These are phyloP conservation scores for Caryopteris hybrid DNA, from an alignment of 305 asterid genomes.

Conservation along the genomic window DNA sequence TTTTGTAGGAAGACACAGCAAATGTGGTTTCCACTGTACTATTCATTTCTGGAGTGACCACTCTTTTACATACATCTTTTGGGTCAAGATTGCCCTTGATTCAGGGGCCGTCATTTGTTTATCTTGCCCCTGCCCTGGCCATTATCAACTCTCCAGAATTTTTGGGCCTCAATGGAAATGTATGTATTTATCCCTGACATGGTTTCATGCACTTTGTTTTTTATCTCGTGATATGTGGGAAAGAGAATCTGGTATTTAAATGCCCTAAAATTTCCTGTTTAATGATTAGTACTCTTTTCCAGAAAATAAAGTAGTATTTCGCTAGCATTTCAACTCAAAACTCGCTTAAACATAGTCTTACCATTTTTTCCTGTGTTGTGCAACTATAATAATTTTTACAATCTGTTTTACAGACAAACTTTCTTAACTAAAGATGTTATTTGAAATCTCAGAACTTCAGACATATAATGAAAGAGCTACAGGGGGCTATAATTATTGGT, in stretches of 20 bases:
- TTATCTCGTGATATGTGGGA: not conserved
- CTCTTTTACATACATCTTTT: constrained; percentile 79
- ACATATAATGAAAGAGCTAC: constrained; percentile 96
- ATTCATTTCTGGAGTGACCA: constrained; percentile 80
- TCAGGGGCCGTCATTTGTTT: constrained; percentile 98
- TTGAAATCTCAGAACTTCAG: constrained; percentile 67
- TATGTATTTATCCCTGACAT: constrained; percentile 32
- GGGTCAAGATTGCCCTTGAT: constrained; percentile 97
- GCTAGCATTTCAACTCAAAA: not conserved
- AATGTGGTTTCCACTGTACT: constrained; percentile 92
- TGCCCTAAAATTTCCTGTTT: not conserved
- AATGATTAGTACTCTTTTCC: too few species aligned
- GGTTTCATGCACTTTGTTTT: not conserved
- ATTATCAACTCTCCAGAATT: constrained; percentile 90
- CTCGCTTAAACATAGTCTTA: not conserved
- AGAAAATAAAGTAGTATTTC: not conserved
- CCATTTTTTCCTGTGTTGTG: not conserved
- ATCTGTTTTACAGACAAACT: not conserved
- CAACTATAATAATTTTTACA: not conserved
- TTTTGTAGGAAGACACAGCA: constrained; percentile 84
- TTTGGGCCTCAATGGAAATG: constrained; percentile 79
- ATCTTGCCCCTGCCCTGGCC: constrained; percentile 96
- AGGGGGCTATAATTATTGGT: constrained; percentile 92
- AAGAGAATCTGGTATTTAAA: not conserved
- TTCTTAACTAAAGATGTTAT: constrained; percentile 11